Evolutionary conservation across 108 stramenopile genomes (phyloP).

Genomic region (Skeletonema marinoi): DNA sequence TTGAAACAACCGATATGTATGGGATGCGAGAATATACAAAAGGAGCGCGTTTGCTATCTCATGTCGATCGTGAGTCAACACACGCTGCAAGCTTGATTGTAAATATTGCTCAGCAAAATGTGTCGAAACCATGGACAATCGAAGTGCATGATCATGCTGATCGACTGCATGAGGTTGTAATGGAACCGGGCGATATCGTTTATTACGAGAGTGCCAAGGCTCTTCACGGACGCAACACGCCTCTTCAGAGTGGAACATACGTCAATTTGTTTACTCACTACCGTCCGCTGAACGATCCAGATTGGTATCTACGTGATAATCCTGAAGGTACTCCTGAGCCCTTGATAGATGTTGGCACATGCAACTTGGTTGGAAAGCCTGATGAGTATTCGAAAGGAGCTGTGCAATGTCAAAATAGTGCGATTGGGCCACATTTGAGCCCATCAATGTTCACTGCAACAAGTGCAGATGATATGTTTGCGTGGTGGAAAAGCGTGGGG

Average conservation of each 20-base stretch:
- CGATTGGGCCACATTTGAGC: slow-evolving; percentile 57
- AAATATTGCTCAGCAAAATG: slow-evolving; percentile 86
- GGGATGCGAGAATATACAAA: slow-evolving; percentile 88
- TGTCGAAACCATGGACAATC: slow-evolving; percentile 79
- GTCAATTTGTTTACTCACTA: slow-evolving; percentile 93
- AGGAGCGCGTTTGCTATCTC: slow-evolving; percentile 83
- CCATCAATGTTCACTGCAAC: slow-evolving; percentile 59
- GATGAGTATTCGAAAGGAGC: slow-evolving; percentile 56
- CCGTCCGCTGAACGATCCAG: slow-evolving; percentile 67
- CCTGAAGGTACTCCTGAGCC: slow-evolving; percentile 68
- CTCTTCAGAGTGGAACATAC: slow-evolving; percentile 71
- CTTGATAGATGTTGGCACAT: slow-evolving; percentile 62
- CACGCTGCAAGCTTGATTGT: slow-evolving; percentile 92
- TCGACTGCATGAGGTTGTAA: slow-evolving; percentile 70
- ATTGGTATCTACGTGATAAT: slow-evolving; percentile 63
- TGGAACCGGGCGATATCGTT: slow-evolving; percentile 87
- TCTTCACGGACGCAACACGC: slow-evolving; percentile 82
- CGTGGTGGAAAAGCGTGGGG: slow-evolving; percentile 62
- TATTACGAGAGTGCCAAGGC: slow-evolving; percentile 90
- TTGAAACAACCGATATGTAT: slow-evolving; percentile 92
- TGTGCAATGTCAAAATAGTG: slow-evolving; percentile 68
- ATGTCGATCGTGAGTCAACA: slow-evolving; percentile 87
- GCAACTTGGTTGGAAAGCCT: slow-evolving; percentile 51
- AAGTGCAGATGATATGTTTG: slow-evolving; percentile 59
- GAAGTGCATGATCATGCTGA: slow-evolving; percentile 77